Evolutionary conservation across 495 filamentous ascomycete genomes (phyloP), one percentile per base, ranked within the genome.

Genomic region (Immersiella caudata): DNA sequence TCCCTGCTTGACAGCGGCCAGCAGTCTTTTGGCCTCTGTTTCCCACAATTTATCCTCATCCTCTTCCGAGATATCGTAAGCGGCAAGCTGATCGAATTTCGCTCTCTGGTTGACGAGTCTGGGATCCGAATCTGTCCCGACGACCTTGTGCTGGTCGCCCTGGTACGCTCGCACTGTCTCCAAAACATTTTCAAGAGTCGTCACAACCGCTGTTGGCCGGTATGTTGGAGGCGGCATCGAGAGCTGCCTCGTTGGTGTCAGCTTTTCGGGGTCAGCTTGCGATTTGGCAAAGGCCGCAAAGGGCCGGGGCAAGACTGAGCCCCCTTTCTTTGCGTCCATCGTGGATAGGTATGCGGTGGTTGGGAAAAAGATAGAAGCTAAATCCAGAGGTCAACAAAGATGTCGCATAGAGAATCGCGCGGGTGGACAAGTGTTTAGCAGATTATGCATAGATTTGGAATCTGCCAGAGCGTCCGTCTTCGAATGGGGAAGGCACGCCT

Each of bases 51-150:
- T 26, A 33, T 40, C 59, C 33, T 61, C 59, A 2, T 49, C 27
- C 29, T n/a, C 29, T 6, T 21, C 59, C 1, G 29, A 61, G 12
- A 61, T 40, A 1, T 40, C 58, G 33, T 40, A 61, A 2, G 16
- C n/a, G 16, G 8, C 21, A 8, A 61, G 6, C 21, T 61, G 6
- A 29, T 61, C 58, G 16, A 61, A 61, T 21, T 61, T 61, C 29
- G 33, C 12, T 16, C 27, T 35, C 20, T 40, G 16, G 55, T 57
- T 29, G 8, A 57, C 22, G 16, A 29, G 55, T 7, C 24, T 33
- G 2, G 24, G 24, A 22, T 57, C 55, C 55, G 40, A 46, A 46
- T 14, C 40, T 4, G 2, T 14, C 5, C 6, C 16, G 2, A 46
- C 16, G 5, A 46, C 40, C 16, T 46, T 12, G 16, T 18, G 40